Conservation (phyloP, 192 early-diverging fungal species). For the Backusella morwellensis region DNA sequence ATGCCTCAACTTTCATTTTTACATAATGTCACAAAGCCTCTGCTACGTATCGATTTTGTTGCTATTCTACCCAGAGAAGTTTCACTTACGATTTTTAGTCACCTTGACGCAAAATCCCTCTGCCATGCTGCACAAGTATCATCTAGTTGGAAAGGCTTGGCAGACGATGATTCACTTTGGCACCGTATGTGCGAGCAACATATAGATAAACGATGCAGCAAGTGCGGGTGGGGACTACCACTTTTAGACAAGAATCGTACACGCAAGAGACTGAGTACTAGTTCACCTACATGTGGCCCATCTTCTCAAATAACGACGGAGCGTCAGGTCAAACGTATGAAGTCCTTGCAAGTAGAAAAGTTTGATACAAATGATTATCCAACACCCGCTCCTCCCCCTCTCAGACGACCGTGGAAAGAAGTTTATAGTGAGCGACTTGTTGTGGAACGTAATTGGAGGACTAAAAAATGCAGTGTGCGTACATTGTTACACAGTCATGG, state of each 20-base stretch:
- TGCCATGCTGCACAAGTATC: constrained; percentile 91
- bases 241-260: constrained; percentile 48
- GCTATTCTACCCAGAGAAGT: constrained; percentile 76
- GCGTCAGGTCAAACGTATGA: not conserved
- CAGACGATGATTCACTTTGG: constrained; percentile 94
- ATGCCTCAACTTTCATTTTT: constrained; percentile 86
- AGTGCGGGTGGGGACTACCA: constrained; percentile 96
- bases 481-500: constrained; percentile 72
- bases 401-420: constrained; percentile 83
- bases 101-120: constrained; percentile 87
- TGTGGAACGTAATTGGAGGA: constrained; percentile 92
- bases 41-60: constrained; percentile 85
- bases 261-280: constrained; percentile 19
- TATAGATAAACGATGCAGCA: constrained; percentile 92
- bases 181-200: constrained; percentile 97
- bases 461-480: constrained; percentile 60
- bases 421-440: constrained; percentile 89
- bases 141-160: constrained; percentile 74
- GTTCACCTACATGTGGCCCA: not conserved
- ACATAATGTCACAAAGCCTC: constrained; percentile 59
- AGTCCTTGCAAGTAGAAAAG: not conserved
- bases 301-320: not conserved
- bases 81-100: constrained; percentile 77
- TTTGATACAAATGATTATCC: not conserved
- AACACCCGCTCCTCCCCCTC: not conserved